A percentile compares a stretch with the other conserved stretches of the same genome.
phyloP scores from a whole-genome alignment of 345 rosid species.

The Psidium guajava region DNA sequence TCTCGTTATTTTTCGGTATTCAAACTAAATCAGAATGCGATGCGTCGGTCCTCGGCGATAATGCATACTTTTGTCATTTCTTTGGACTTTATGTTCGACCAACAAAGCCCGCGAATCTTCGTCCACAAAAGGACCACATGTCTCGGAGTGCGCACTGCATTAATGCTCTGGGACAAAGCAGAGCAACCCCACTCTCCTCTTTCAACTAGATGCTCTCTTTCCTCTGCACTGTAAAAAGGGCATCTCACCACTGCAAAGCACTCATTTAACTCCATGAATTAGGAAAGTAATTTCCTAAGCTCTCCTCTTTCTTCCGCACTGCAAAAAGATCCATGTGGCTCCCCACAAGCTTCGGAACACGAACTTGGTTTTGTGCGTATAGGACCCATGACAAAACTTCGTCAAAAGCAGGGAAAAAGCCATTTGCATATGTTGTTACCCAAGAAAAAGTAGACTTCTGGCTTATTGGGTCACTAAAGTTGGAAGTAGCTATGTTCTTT shows the following conservation, averaged over 20 bases:
- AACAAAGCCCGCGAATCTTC: background rate
- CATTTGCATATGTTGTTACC: background rate
- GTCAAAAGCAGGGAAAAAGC: background rate
- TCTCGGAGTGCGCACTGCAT: background rate
- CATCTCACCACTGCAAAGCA: background rate
- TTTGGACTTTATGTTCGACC: background rate
- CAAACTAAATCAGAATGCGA: background rate
- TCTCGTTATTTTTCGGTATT: background rate
- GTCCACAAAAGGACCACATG: background rate
- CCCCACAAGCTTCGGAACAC: background rate
- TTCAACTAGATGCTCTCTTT: background rate
- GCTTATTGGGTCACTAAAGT: background rate
- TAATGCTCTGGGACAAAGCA: background rate
- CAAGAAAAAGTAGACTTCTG: background rate
- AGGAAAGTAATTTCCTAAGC: background rate
- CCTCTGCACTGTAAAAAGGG: background rate
- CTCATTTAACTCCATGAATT: background rate
- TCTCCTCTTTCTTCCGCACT: background rate
- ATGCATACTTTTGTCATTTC: background rate
- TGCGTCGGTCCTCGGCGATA: background rate
- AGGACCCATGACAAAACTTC: background rate
- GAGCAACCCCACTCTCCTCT: background rate
- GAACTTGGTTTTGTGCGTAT: background rate
- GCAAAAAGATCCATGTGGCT: background rate
- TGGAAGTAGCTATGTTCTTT: background rate